Conservation (phyloP, 2,329 filamentous ascomycete genomes). For the Teratosphaeriaceae sp. region DNA sequence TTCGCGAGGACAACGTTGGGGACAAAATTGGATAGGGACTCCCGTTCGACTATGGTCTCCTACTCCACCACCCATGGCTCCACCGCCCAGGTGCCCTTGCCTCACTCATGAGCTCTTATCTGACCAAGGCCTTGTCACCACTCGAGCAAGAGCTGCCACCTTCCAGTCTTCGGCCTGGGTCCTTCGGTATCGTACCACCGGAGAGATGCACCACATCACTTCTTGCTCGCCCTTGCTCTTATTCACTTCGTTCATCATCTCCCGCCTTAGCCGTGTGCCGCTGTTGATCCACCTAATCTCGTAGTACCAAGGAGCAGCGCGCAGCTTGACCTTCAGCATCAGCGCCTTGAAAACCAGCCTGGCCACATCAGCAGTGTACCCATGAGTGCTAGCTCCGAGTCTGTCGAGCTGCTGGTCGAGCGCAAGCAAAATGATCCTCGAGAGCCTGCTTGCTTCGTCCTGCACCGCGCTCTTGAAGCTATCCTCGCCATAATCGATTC, state of each 20-base stretch:
- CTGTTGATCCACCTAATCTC: background rate
- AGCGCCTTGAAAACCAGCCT: background rate
- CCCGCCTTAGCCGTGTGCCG: background rate
- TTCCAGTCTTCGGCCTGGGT: constrained; percentile 1
- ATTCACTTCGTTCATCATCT: background rate
- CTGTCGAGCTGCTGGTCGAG: background rate
- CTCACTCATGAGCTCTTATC: too few relatives aligned
- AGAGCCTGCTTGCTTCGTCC: background rate
- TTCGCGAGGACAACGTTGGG: too few relatives aligned
- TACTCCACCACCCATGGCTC: too few relatives aligned
- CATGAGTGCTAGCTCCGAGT: background rate
- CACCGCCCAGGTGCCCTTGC: too few relatives aligned
- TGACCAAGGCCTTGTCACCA: background rate
- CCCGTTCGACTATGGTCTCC: too few relatives aligned
- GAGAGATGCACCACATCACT: background rate
- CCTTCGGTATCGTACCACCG: background rate
- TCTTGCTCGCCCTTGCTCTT: background rate
- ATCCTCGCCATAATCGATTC: background rate
- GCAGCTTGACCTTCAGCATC: constrained; percentile 2
- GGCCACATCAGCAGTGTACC: background rate
- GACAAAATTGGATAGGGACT: too few relatives aligned
- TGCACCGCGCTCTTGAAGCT: background rate
- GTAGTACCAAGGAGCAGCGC: background rate
- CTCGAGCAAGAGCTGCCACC: background rate
- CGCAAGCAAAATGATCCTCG: background rate